A percentile compares a stretch with the other conserved stretches of the same genome.
These are phyloP conservation scores for Phaeophleospora eucalypticola DNA, from an alignment of 2,329 filamentous ascomycete genomes.

Conservation along the genomic window DNA sequence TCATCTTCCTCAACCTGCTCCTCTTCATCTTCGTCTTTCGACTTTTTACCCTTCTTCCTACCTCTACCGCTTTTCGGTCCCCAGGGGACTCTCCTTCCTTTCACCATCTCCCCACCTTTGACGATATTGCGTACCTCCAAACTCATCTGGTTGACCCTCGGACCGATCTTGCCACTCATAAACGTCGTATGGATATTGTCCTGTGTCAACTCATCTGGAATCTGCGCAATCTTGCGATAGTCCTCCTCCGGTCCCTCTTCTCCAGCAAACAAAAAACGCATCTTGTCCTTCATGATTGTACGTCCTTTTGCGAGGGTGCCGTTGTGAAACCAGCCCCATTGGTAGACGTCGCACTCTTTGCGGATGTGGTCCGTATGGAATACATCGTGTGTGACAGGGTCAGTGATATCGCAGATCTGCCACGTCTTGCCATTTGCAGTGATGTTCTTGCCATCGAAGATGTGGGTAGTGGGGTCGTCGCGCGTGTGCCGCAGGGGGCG, in stretches of 20 bases:
- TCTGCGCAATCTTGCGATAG: conserved; percentile 19
- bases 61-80: background rate
- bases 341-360: conserved; percentile 44
- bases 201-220: conserved; percentile 20
- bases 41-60: background rate
- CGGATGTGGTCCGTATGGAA: conserved; percentile 57
- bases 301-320: conserved; percentile 80
- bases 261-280: conserved; percentile 46
- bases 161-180: conserved; percentile 2
- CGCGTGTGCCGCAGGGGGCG: conserved; percentile 16
- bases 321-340: conserved; percentile 78
- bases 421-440: conserved; percentile 82
- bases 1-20: background rate
- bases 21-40: background rate
- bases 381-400: conserved; percentile 66
- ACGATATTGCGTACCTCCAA: conserved; percentile 8
- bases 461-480: conserved; percentile 54
- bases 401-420: conserved; percentile 89
- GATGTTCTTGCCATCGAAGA: conserved; percentile 76
- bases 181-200: conserved; percentile 11
- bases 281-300: conserved; percentile 82
- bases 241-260: conserved; percentile 30
- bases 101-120: conserved; percentile 1
- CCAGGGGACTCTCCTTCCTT: background rate
- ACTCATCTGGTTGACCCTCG: background rate